Conservation (phyloP, 129 eudicot genomes). For the Chrysanthemum lavandulifolium region DNA sequence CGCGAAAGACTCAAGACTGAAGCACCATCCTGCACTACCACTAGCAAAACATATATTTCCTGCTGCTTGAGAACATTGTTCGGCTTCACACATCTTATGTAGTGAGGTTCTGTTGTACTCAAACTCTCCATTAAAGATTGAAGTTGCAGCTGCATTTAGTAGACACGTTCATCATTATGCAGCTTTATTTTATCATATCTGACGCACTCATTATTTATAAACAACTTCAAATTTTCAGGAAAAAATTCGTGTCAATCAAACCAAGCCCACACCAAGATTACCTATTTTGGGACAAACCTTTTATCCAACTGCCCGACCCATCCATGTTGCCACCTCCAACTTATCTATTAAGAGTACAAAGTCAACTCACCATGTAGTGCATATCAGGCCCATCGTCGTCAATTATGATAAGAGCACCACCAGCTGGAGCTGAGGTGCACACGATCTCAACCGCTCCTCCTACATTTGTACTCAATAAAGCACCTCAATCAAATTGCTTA, state of each 20-base stretch:
- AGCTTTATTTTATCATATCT: too few relatives aligned
- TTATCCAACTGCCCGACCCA: conserved; percentile 17
- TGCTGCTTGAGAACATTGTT: conserved; percentile 69
- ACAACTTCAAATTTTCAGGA: too few relatives aligned
- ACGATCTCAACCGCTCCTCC: conserved; percentile 80
- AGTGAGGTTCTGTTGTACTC: too few relatives aligned
- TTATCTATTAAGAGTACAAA: neutral
- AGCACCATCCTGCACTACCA: conserved; percentile 98
- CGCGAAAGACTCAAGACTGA: conserved; percentile 91
- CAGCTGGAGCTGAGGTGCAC: conserved; percentile 78
- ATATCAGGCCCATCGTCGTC: conserved; percentile 98
- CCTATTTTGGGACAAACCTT: too few relatives aligned
- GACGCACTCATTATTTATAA: too few relatives aligned
- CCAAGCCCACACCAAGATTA: too few relatives aligned
- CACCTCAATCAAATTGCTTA: conserved; percentile 93
- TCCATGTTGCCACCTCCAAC: neutral
- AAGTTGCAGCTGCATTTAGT: conserved; percentile 83
- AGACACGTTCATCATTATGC: conserved; percentile 16
- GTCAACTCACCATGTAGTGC: conserved; percentile 84
- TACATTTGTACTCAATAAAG: conserved; percentile 69
- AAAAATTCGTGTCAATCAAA: too few relatives aligned
- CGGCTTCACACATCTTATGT: conserved; percentile 99
- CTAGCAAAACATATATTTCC: conserved; percentile 97
- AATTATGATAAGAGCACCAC: conserved; percentile 77
- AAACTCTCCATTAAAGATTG: too few relatives aligned